Base-by-base conservation (phyloP, 805 yeast species). In the Saccharomycopsis vini region DNA sequence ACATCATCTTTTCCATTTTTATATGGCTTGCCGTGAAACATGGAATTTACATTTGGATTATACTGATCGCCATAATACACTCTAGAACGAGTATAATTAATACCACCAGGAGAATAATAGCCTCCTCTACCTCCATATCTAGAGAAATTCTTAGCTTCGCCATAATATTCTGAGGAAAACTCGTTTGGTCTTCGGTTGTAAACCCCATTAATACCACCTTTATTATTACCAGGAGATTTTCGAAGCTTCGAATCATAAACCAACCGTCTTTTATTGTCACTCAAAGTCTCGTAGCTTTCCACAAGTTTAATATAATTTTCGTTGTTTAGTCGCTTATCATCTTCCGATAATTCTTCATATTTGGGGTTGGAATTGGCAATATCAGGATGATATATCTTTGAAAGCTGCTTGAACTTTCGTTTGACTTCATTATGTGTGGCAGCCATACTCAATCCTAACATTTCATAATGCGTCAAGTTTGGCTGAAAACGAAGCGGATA, bases 321-420 rank as follows among this genome's bases (percentile, higher is more conserved):
- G 44, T 54, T 60, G 46, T 67, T 67, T 5, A 39, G 45, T 39
- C 60, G 57, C 50, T 62, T 61, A n/a, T 63, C 71, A 30, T 59
- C 63, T 6, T 56, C 61, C 1, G 49, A 35, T 24, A 69, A 53
- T 45, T 66, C 67, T 28, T 57, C 51, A 44, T 28, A 40, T 19
- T 67, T 63, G 12, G 39, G 35, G 24, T 42, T 46, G 16, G 23
- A 24, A 24, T 32, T 34, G 18, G 46, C 40, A 31, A 69, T 52
- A 53, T 69, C 74, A 2, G 74, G 74, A 48, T 69, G 74, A 48
- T 60, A 63, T 43, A 61, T 59, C 49, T 69, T 69, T 46, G 64
- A 59, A 24, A 69, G 56, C 38, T 59, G 61, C 50, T 66, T 68
- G 56, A 69, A 69, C 50, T 63, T 69, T 19, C 49, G 40, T 52